Evolutionary conservation across 805 yeast species (phyloP).

Genomic region (Yarrowia osloensis): DNA sequence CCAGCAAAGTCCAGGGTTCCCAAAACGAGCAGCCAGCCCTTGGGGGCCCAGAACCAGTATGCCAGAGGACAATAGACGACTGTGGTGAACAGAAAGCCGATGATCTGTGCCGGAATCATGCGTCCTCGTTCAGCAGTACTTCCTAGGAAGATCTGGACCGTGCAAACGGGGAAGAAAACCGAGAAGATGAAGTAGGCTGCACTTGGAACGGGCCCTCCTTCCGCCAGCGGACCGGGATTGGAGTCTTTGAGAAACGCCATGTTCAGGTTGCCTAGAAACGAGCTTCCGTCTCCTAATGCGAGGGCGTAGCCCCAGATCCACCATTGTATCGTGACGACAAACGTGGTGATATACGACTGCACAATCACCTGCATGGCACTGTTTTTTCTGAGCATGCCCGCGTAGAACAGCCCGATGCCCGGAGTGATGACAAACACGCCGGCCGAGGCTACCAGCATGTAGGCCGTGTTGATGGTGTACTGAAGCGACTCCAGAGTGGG

Average conservation of each 20-base stretch:
- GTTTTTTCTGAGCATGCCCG: slow-evolving; percentile 91
- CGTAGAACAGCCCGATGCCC: slow-evolving; percentile 88
- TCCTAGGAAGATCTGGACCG: slow-evolving; percentile 13
- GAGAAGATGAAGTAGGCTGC: slow-evolving; percentile 12
- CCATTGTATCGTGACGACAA: slow-evolving; percentile 90
- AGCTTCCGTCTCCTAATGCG: slow-evolving; percentile 84
- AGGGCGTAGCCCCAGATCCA: slow-evolving; percentile 97
- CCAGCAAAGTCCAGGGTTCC: slow-evolving; percentile 76
- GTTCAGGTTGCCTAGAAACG: slow-evolving; percentile 51
- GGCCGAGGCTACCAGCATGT: slow-evolving; percentile 58
- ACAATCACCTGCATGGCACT: slow-evolving; percentile 90
- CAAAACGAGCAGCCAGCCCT: slow-evolving; percentile 62
- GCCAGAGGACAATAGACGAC: slow-evolving; percentile 74
- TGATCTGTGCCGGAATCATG: slow-evolving; percentile 68
- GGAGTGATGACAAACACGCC: slow-evolving; percentile 93
- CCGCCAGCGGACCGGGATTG: background rate
- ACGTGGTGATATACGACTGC: slow-evolving; percentile 89
- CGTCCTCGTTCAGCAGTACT: slow-evolving; percentile 62
- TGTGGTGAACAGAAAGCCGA: slow-evolving; percentile 66
- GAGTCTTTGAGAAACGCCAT: slow-evolving; percentile 6
- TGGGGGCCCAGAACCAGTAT: slow-evolving; percentile 70
- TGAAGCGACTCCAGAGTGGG: background rate
- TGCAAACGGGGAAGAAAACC: slow-evolving; percentile 13
- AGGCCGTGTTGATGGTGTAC: slow-evolving; percentile 60
- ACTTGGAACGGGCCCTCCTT: slow-evolving; percentile 6